phyloP scores from a whole-genome alignment of 176 grass and related monocot species.

The Bothriochloa decipiens region DNA sequence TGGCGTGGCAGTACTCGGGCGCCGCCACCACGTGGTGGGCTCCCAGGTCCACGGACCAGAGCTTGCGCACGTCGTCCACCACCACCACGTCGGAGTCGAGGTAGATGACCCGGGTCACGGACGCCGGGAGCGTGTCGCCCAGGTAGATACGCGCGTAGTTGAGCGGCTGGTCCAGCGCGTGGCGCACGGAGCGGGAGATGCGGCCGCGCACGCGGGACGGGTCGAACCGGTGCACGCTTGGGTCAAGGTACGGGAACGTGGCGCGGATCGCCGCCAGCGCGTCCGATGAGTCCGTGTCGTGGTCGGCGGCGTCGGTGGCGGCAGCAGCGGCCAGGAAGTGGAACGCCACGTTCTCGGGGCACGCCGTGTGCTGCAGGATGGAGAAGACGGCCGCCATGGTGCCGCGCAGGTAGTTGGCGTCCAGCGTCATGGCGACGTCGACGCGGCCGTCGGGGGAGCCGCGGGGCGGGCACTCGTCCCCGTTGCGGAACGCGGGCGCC shows the following conservation, averaged over 20 bases:
- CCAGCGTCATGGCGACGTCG: conserved; percentile 89
- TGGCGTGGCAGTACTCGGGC: conserved; percentile 90
- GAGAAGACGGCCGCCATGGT: conserved; percentile 86
- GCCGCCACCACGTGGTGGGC: conserved; percentile 57
- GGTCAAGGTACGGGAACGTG: conserved; percentile 79
- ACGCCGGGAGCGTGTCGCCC: conserved; percentile 63
- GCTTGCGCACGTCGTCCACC: conserved; percentile 68
- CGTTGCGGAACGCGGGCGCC: conserved; percentile 72
- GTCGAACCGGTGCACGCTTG: conserved; percentile 70
- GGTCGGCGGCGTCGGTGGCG: neutral
- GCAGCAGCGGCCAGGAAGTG: conserved; percentile 64
- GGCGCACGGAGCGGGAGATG: conserved; percentile 85
- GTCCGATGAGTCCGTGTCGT: conserved; percentile 23
- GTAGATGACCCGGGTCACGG: conserved; percentile 72
- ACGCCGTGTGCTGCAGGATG: conserved; percentile 87
- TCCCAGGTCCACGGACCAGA: conserved; percentile 67
- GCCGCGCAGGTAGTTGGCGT: conserved; percentile 89
- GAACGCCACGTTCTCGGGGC: conserved; percentile 76
- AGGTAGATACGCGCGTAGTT: conserved; percentile 98
- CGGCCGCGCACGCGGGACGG: conserved; percentile 59
- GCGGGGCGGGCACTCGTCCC: conserved; percentile 50
- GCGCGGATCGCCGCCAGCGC: conserved; percentile 55
- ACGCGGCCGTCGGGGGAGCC: conserved; percentile 40
- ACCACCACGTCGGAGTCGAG: conserved; percentile 92
- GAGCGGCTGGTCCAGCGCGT: conserved; percentile 88